A percentile compares a stretch with the other conserved stretches of the same genome.
phyloP scores from a whole-genome alignment of 345 rosid species.

The Excoecaria cochinchinensis region DNA sequence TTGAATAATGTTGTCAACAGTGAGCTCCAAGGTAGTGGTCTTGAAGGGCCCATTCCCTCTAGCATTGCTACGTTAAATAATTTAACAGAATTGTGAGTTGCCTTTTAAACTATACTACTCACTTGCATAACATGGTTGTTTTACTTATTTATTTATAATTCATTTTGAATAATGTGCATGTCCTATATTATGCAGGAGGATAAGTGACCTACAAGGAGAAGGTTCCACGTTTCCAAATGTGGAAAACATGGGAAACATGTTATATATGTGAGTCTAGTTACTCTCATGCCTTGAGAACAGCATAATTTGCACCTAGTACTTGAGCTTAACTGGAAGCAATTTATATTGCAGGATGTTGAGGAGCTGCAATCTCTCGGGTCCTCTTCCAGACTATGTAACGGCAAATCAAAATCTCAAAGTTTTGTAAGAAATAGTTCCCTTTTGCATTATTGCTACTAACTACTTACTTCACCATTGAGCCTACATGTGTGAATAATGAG shows the following conservation, averaged over 20 bases:
- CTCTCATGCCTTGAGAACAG: neutral
- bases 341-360: constrained; percentile 11
- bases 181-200: constrained; percentile 10
- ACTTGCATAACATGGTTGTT: neutral
- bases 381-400: neutral
- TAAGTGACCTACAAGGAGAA: constrained; percentile 15
- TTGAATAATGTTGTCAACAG: constrained; percentile 1
- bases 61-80: constrained; percentile 1
- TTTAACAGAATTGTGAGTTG: constrained; percentile 15
- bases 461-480: neutral
- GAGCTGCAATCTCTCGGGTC: constrained; percentile 18
- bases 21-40: constrained; percentile 21
- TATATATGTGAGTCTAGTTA: constrained; percentile 6
- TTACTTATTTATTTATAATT: neutral
- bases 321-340: neutral
- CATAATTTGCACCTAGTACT: neutral
- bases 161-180: neutral
- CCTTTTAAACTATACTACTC: neutral
- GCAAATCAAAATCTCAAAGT: neutral
- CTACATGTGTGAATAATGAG: neutral
- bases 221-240: constrained; percentile 5
- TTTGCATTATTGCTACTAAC: neutral
- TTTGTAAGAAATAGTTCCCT: constrained; percentile 2
- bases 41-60: constrained; percentile 23
- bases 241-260: neutral